phyloP scores from a whole-genome alignment of 106 monocot genomes.

The Agapanthus africanus region DNA sequence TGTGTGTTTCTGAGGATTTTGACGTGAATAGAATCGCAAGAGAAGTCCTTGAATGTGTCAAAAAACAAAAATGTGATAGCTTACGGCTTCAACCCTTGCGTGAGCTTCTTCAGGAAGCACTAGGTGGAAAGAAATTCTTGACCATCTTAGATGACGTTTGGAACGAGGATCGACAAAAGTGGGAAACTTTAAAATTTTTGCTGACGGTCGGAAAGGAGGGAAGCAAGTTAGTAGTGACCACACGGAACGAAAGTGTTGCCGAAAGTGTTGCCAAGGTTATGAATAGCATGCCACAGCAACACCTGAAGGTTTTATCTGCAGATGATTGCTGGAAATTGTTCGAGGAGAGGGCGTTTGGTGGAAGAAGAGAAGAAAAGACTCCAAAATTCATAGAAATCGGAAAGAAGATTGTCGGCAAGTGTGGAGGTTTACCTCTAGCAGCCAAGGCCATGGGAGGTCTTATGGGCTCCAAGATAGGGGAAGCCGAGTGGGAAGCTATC shows the following conservation, averaged over 20 bases:
- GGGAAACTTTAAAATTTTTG: conserved; percentile 13
- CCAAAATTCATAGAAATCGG: conserved; percentile 13
- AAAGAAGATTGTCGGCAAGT: conserved; percentile 33
- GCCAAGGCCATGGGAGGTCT: conserved; percentile 27
- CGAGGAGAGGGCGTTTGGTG: conserved; percentile 20
- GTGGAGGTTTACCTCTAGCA: conserved; percentile 25
- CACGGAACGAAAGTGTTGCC: conserved; percentile 17
- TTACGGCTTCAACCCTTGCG: conserved; percentile 9
- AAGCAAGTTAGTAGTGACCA: conserved; percentile 32
- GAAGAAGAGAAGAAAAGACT: background rate
- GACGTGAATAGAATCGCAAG: conserved; percentile 19
- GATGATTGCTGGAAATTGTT: conserved; percentile 27
- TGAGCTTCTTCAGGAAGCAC: background rate
- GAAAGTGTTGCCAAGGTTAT: too few relatives aligned
- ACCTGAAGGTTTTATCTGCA: conserved; percentile 1
- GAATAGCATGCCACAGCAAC: background rate
- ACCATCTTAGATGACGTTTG: conserved; percentile 41
- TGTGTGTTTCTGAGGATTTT: conserved; percentile 34
- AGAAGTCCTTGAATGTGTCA: conserved; percentile 17
- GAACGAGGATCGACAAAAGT: conserved; percentile 20
- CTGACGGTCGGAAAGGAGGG: conserved; percentile 8
- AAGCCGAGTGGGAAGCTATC: conserved; percentile 14
- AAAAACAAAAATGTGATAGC: background rate
- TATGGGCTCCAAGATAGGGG: conserved; percentile 3
- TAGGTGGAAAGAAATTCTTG: conserved; percentile 14